A percentile compares a stretch with the other conserved stretches of the same genome.
phyloP scores from a whole-genome alignment of 2,329 filamentous ascomycete genomes.

The Aspergillus nomiae region DNA sequence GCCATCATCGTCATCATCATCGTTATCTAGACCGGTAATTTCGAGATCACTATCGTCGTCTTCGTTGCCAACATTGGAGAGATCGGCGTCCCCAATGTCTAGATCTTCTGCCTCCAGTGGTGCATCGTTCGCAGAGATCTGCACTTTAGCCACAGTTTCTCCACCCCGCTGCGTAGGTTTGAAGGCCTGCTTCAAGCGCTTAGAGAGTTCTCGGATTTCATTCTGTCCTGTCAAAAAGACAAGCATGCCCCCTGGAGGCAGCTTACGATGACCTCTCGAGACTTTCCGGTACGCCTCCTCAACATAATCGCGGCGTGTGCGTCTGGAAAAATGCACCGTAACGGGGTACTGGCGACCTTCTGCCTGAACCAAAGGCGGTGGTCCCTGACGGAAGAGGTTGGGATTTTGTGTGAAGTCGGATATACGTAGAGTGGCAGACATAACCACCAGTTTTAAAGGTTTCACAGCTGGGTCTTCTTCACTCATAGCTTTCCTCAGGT shows the following conservation, averaged over 20 bases:
- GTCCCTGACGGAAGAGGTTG: constrained; percentile 69
- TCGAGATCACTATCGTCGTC: constrained; percentile 60
- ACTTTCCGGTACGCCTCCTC: constrained; percentile 90
- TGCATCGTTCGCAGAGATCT: constrained; percentile 74
- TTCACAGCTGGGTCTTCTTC: constrained; percentile 70
- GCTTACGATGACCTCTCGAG: constrained; percentile 80
- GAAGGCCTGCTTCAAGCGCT: constrained; percentile 72
- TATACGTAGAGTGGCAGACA: constrained; percentile 93
- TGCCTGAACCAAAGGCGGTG: constrained; percentile 83
- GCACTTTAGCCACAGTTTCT: constrained; percentile 65
- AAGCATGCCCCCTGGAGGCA: constrained; percentile 87
- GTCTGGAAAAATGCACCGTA: constrained; percentile 82
- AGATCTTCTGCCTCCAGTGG: constrained; percentile 84
- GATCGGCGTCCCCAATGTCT: constrained; percentile 67
- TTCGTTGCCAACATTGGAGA: constrained; percentile 53
- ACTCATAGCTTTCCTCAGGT: constrained; percentile 74
- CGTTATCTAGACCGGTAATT: constrained; percentile 61
- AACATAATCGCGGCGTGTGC: constrained; percentile 82
- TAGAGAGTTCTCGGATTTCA: constrained; percentile 84
- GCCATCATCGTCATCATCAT: constrained; percentile 64
- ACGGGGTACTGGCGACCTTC: constrained; percentile 92
- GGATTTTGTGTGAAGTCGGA: constrained; percentile 87
- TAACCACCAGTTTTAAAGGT: constrained; percentile 91
- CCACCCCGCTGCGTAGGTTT: constrained; percentile 54
- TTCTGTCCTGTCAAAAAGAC: constrained; percentile 94